Conservation (phyloP, 1,284 basidiomycete species). For the Heliocybe sulcata region DNA sequence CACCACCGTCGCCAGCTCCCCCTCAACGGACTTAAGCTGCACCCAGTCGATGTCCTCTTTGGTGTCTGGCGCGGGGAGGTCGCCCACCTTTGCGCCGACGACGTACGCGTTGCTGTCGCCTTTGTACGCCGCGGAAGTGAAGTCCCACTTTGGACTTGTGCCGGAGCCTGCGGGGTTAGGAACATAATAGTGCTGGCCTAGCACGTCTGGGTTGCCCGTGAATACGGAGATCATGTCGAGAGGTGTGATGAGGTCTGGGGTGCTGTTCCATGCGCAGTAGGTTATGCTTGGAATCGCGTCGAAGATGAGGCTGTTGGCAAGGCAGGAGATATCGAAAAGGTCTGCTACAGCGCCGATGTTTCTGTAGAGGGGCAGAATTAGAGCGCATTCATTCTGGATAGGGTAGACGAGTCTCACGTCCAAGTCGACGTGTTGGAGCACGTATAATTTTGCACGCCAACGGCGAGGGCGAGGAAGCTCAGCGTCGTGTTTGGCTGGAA, state of each 20-base stretch:
- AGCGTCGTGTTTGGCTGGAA: constrained; percentile 2
- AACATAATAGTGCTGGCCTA: constrained; percentile 55
- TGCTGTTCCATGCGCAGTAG: constrained; percentile 14
- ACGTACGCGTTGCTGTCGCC: constrained; percentile 42
- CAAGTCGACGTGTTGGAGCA: constrained; percentile 21
- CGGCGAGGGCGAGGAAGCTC: constrained; percentile 18
- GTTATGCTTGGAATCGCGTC: constrained; percentile 20
- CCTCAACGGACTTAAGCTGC: constrained; percentile 37
- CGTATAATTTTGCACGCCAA: constrained; percentile 29
- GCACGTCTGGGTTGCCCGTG: constrained; percentile 20
- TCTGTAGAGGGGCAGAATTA: constrained; percentile 9
- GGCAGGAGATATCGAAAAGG: constrained; percentile 33
- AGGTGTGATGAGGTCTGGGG: constrained; percentile 16
- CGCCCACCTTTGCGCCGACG: constrained; percentile 33
- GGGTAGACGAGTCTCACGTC: constrained; percentile 14
- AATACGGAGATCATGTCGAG: constrained; percentile 28
- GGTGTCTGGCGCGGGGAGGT: constrained; percentile 38
- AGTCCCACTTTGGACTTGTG: constrained; percentile 53
- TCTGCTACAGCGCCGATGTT: constrained; percentile 25
- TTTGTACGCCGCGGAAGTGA: constrained; percentile 28
- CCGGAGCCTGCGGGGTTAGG: constrained; percentile 33
- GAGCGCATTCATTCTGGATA: too few relatives aligned
- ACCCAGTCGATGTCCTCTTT: constrained; percentile 50
- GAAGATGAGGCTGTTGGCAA: constrained; percentile 13
- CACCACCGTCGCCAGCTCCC: constrained; percentile 42